Base-by-base conservation (phyloP, 768 basidiomycete species). In the Filobasidium wieringae region DNA sequence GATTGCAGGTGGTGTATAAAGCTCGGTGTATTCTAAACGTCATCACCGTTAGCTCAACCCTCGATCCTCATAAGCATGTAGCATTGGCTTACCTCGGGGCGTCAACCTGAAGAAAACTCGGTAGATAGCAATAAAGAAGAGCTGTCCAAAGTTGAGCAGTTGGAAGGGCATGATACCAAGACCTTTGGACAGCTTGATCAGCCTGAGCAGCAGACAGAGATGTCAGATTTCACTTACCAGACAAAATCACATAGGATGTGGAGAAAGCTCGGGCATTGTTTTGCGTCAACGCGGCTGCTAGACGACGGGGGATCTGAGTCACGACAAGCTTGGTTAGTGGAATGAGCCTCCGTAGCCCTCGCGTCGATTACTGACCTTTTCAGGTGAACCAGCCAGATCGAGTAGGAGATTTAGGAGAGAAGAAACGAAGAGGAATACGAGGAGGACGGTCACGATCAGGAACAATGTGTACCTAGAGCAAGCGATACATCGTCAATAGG, bases 1-100 rank as follows among this genome's bases (percentile, higher is more conserved):
- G 75, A 97, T 86, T 86, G 92, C 88, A 0, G 95, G 91, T 6
- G 95, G 95, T 0, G 91, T 90, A 68, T 99, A 95, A 15, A 97
- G 79, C 71, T 95, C 95, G 17, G 91, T 93, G 63, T 84, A 92
- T 67, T 99, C 93, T 96, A 67, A 12, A 17, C 57, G 17, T 41
- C 45, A 33, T 54, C 30, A 33, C 26, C 9, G 17, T 17, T 41
- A 19, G 14, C 14, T 47, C n/a, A 47, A 27, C 43, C 22, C 19
- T 12, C 2, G 14, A 8, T 22, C 22, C 12, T 19, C 17, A 26
- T 14, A 24, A 6, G 5, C 2, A 32, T 31, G 24, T 19, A 0
- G 17, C 2, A 2, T 49, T 40, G 30, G 66, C 77, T 30, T 65
- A 87, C 91, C 92, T 78, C 95, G 79, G 0, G 95, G 95, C 1